Percentiles rank a stretch among this genome's conserved stretches.
Evolutionary conservation across 2,329 filamentous ascomycete genomes (phyloP).

Genomic region (Sarocladiaceae sp.): DNA sequence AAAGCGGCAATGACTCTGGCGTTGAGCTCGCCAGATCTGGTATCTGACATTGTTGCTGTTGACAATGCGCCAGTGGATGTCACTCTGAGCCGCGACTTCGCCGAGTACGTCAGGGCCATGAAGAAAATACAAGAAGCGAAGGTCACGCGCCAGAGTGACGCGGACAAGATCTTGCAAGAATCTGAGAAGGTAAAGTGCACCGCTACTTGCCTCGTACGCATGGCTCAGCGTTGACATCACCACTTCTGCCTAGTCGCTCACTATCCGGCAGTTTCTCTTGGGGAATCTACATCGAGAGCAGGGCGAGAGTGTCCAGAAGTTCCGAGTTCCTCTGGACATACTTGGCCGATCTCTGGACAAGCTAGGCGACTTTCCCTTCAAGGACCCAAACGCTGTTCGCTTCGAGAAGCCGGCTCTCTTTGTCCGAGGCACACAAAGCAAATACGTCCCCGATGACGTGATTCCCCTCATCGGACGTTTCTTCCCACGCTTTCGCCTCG

Average conservation of each 20-base stretch:
- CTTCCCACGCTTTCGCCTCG: constrained; percentile 70
- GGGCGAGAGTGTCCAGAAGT: constrained; percentile 53
- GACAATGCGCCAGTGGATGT: constrained; percentile 90
- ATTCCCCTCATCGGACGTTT: constrained; percentile 74
- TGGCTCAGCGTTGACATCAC: background rate
- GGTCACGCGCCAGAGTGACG: constrained; percentile 66
- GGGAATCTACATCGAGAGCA: constrained; percentile 66
- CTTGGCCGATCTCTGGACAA: constrained; percentile 62
- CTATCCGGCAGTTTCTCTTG: constrained; percentile 85
- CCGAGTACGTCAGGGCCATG: constrained; percentile 79
- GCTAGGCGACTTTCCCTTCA: constrained; percentile 86
- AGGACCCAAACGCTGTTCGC: constrained; percentile 57
- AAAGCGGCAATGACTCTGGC: constrained; percentile 89
- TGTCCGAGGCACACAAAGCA: constrained; percentile 68
- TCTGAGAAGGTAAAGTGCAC: constrained; percentile 57
- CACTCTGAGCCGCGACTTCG: constrained; percentile 66
- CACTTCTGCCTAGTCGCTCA: constrained; percentile 40
- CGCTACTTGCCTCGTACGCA: background rate
- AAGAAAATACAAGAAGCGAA: constrained; percentile 64
- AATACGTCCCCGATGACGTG: constrained; percentile 74
- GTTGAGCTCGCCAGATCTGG: constrained; percentile 58
- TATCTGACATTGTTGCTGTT: constrained; percentile 71
- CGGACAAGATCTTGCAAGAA: constrained; percentile 68
- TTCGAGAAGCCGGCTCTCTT: constrained; percentile 79
- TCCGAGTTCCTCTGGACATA: constrained; percentile 70